Evolutionary conservation across 208 protist species (phyloP).

Genomic region (Wallacemonas sp.): DNA sequence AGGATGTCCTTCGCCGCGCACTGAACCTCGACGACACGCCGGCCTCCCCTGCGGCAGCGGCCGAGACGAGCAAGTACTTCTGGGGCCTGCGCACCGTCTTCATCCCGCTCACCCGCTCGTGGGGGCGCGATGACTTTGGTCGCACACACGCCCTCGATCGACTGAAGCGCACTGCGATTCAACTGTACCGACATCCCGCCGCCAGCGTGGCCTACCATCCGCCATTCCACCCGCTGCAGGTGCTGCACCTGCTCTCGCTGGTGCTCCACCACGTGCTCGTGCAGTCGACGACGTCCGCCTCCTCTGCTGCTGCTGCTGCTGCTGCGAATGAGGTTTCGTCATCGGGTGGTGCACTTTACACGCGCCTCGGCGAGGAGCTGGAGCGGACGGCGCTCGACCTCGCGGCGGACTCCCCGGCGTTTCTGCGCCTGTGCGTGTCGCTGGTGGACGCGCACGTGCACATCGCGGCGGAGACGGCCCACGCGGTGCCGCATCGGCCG

Average conservation of each 20-base stretch:
- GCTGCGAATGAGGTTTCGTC: background rate
- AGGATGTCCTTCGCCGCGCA: conserved; percentile 9
- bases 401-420: conserved; percentile 7
- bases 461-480: background rate
- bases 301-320: background rate
- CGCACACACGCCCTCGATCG: conserved; percentile 17
- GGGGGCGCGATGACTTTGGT: background rate
- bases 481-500: background rate
- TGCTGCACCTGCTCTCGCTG: conserved; percentile 25
- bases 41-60: background rate
- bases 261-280: background rate
- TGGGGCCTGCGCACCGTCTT: conserved; percentile 19
- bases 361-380: conserved; percentile 1
- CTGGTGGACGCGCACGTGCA: background rate
- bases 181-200: conserved; percentile 35
- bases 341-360: background rate
- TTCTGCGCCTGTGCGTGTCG: conserved; percentile 2
- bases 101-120: conserved; percentile 7
- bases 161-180: conserved; percentile 23
- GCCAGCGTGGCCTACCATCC: conserved; percentile 38
- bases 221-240: conserved; percentile 20
- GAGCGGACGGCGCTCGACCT: conserved; percentile 11
- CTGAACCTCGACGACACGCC: conserved; percentile 1
- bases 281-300: background rate
- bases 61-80: conserved; percentile 6